Percentiles rank a stretch among this genome's conserved stretches.
phyloP scores from a whole-genome alignment of 176 grass and related monocot genomes.

The Triticum timopheevii region DNA sequence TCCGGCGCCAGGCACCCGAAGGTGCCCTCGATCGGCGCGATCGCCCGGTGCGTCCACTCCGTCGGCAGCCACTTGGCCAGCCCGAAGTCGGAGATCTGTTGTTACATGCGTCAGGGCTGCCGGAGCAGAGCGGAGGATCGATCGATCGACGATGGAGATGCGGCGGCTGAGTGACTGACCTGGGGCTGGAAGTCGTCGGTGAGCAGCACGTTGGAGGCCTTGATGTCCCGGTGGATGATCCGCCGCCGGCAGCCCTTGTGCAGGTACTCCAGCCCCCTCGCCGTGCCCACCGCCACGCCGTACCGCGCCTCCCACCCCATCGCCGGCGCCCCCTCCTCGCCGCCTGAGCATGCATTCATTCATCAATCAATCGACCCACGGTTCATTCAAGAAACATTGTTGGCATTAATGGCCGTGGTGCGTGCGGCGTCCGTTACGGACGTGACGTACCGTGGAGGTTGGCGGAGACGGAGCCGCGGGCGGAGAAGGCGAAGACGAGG shows the following conservation, averaged over 20 bases:
- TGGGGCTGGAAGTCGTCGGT: constrained; percentile 74
- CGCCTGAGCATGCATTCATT: constrained; percentile 21
- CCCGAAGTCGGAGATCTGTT: constrained; percentile 86
- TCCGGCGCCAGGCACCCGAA: constrained; percentile 93
- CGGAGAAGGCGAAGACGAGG: constrained; percentile 78
- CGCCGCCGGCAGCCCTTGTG: constrained; percentile 87
- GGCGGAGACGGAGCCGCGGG: constrained; percentile 79
- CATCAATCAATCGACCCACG: not conserved
- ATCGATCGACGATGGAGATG: too few relatives aligned
- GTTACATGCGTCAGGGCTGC: too few relatives aligned
- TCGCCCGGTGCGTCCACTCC: constrained; percentile 89
- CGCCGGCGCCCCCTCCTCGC: constrained; percentile 26
- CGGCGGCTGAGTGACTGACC: constrained; percentile 14
- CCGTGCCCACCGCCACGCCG: constrained; percentile 71
- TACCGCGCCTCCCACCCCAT: constrained; percentile 69
- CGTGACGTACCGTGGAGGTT: constrained; percentile 51
- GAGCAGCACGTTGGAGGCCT: constrained; percentile 83
- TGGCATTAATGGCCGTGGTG: too few relatives aligned
- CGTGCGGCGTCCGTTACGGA: not conserved
- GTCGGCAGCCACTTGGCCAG: constrained; percentile 92
- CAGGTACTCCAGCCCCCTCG: constrained; percentile 78
- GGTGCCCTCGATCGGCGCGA: constrained; percentile 92
- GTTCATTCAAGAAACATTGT: not conserved
- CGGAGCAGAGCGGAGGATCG: too few relatives aligned
- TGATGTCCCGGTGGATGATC: constrained; percentile 98